Evolutionary conservation across 306 rosid species (phyloP), one percentile per base, ranked within the genome.

Genomic region (Luffa acutangula): DNA sequence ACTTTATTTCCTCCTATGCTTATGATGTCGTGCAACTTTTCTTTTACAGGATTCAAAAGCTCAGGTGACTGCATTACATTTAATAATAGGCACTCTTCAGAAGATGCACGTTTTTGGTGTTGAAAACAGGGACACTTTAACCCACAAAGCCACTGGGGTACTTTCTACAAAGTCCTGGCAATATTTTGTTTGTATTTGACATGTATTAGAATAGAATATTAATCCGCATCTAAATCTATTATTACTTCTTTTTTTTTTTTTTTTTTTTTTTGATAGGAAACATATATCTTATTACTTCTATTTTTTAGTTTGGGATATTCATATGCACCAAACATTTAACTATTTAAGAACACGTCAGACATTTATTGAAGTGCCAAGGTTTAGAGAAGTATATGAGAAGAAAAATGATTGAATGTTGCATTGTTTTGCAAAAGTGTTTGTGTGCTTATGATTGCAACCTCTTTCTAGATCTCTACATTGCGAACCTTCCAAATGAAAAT

Each of bases 131-230:
- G 99, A 96, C 83, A 96, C 99, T 64, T 90, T 96, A 83, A 96
- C 99, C 42, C 99, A 96, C 97, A 96, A 96, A 88, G 99, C 99
- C 84, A 96, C 98, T 0, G 99, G 99, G 98, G 99, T 96, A 88
- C 89, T 78, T 81, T 77, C 53, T 85, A 65, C 42, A 14, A 41
- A 41, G 60, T 75, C 63, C 63, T 75, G 45, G 5, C 48, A 51
- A 18, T 75, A 52, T 34, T 8, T 36, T 34, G 64, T 75, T 52
- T 20, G 9, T 53, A 51, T 75, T 75, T 33, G 33, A 18, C 78
- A 49, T 74, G 46, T 52, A 18, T 9, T 34, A 31, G 77, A 17
- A 15, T 64, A 9, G 21, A 64, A 51, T 52, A 52, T 52, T 33
- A 10, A 42, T 13, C 15, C 18, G 48, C 63, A 52, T 17, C 64